Percentiles rank a stretch among this genome's conserved stretches.
phyloP scores from a whole-genome alignment of 129 eudicot species.

The Oenanthe sinensis region DNA sequence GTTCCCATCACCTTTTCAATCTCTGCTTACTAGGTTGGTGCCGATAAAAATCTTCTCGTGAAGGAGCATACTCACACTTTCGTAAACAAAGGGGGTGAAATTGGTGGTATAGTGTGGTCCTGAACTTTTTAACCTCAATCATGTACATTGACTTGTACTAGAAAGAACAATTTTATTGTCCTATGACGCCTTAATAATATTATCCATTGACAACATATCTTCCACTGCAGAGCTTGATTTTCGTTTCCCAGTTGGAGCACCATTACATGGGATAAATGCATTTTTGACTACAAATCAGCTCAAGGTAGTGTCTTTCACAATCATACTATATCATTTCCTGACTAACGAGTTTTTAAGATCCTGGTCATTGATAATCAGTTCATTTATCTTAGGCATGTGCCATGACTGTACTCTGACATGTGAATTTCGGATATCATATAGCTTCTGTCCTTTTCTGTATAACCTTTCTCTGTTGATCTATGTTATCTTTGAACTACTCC shows the following conservation, averaged over 20 bases:
- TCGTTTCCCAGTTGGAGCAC: conserved; percentile 94
- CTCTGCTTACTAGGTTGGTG: conserved; percentile 63
- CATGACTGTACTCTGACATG: background rate
- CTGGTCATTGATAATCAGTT: background rate
- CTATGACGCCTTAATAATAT: background rate
- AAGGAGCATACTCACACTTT: conserved; percentile 98
- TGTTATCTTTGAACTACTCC: background rate
- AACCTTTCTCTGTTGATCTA: background rate
- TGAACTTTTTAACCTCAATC: conserved; percentile 1
- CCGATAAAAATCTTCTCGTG: conserved; percentile 87
- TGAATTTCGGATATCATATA: background rate
- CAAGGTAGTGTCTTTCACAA: conserved; percentile 36
- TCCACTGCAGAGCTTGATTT: conserved; percentile 83
- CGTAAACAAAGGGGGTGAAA: conserved; percentile 88
- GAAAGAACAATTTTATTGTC: background rate
- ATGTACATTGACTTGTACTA: background rate
- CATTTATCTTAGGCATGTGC: background rate
- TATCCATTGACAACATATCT: background rate
- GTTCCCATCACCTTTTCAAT: background rate
- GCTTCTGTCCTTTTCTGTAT: background rate
- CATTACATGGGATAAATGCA: conserved; percentile 85
- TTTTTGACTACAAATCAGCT: conserved; percentile 94
- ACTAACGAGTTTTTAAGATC: background rate
- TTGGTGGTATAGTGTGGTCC: conserved; percentile 60
- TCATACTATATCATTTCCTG: background rate